Evolutionary conservation across 495 filamentous ascomycete species (phyloP), one percentile per base, ranked within the genome.

Genomic region (Aspergillus sparsus): DNA sequence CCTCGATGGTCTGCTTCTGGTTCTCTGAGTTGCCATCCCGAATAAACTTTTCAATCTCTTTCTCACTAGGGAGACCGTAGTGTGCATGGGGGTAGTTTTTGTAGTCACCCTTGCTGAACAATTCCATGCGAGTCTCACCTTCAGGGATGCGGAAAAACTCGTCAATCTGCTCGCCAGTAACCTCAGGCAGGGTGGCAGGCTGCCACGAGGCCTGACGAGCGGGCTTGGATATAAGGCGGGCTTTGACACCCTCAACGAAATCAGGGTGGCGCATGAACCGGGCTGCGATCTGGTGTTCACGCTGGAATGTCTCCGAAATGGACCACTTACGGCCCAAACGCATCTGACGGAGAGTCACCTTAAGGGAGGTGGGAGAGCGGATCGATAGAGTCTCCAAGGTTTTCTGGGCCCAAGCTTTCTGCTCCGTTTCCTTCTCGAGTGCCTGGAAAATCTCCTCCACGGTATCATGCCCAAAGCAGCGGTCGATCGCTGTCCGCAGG

Each of bases 201-300:
- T 88, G 66, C 92, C 92, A 97, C 42, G 74, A 71, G 3, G 89
- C 83, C 31, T 74, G 74, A 53, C 78, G 72, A 18, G 82, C 56
- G 12, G 82, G 79, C 74, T 91, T 90, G 35, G 82, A 78, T 62
- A 93, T 81, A 27, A 98, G 80, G 21, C 83, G 80, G 31, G 91
- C 87, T 54, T 83, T 84, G 45, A 98, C 93, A 41, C 94, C 94
- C 71, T 91, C 87, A 47, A 83, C 83, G 72, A 98, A 98, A 71
- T 98, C 94, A 5, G 85, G 87, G 66, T 90, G 85, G 35, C 74
- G 70, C 93, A 98, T 96, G 80, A 98, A 97, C 53, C 83, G 81
- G 42, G 80, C 68, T 5, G 94, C 90, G 37, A 98, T 86, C 62
- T 84, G 77, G 72, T 92, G 79, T 76, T 98, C 94, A 37, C 86